These are phyloP conservation scores for Reticulascus tulasneorum DNA, from an alignment of 2,329 filamentous ascomycete species.

Conservation along the genomic window DNA sequence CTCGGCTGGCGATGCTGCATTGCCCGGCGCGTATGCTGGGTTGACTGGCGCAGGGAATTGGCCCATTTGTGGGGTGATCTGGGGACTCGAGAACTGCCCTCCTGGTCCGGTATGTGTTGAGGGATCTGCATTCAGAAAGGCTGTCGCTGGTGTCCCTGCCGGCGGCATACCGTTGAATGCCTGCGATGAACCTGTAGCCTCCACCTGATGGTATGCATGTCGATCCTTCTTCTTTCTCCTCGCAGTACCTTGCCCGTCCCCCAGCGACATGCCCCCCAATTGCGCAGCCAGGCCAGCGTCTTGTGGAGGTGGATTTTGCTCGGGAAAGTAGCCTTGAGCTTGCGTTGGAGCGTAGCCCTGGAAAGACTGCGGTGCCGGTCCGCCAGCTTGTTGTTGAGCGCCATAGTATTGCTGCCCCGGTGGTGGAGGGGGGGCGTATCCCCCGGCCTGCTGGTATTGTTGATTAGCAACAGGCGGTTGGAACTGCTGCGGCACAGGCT, in stretches of 20 bases:
- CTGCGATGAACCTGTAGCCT: slow-evolving; percentile 65
- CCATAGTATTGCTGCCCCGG: slow-evolving; percentile 38
- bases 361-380: slow-evolving; percentile 24
- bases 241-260: slow-evolving; percentile 45
- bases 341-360: slow-evolving; percentile 23
- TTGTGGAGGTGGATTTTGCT: slow-evolving; percentile 27
- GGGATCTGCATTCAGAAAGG: slow-evolving; percentile 31
- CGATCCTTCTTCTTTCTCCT: slow-evolving; percentile 89
- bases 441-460: slow-evolving; percentile 45
- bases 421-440: slow-evolving; percentile 33
- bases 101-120: slow-evolving; percentile 28
- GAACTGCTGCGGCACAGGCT: slow-evolving; percentile 52
- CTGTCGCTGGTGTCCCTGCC: slow-evolving; percentile 43
- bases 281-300: slow-evolving; percentile 61
- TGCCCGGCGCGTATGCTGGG: slow-evolving; percentile 30
- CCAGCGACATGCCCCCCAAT: slow-evolving; percentile 73
- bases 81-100: slow-evolving; percentile 42
- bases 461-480: slow-evolving; percentile 49
- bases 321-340: slow-evolving; percentile 25
- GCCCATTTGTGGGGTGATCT: slow-evolving; percentile 39
- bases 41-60: slow-evolving; percentile 61
- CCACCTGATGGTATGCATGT: slow-evolving; percentile 86
- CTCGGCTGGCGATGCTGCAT: slow-evolving; percentile 19
- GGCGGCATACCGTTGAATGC: slow-evolving; percentile 66
- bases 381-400: slow-evolving; percentile 24